Conservation (phyloP, 805 yeast genomes). For the Schwanniomyces yamadae region DNA sequence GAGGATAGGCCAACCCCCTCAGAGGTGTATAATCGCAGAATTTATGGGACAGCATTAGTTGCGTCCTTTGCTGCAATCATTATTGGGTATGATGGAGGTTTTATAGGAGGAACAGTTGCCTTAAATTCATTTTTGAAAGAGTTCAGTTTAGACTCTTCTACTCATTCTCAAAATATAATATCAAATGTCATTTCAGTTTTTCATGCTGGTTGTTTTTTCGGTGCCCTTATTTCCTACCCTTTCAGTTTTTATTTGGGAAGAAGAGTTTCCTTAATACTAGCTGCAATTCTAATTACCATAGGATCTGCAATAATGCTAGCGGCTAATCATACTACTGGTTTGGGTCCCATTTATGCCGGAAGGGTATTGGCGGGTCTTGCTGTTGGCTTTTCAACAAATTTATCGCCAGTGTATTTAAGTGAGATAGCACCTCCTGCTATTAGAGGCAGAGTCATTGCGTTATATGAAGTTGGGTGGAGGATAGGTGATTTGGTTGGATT, state of each 20-base stretch:
- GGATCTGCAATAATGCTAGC: slow-evolving; percentile 41
- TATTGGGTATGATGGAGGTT: slow-evolving; percentile 42
- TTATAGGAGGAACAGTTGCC: slow-evolving; percentile 41
- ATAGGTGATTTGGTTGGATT: slow-evolving; percentile 40
- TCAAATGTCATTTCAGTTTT: slow-evolving; percentile 39
- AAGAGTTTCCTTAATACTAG: slow-evolving; percentile 27
- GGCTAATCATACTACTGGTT: slow-evolving; percentile 22
- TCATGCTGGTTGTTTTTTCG: slow-evolving; percentile 42
- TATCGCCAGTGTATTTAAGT: slow-evolving; percentile 35
- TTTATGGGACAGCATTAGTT: slow-evolving; percentile 34
- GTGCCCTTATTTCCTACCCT: slow-evolving; percentile 38
- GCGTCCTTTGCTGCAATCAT: slow-evolving; percentile 41
- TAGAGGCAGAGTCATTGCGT: slow-evolving; percentile 30
- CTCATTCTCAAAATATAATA: slow-evolving; percentile 20
- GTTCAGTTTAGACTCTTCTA: slow-evolving; percentile 26
- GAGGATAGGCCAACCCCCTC: slow-evolving; percentile 42
- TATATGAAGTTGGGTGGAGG: slow-evolving; percentile 40
- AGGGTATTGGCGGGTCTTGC: slow-evolving; percentile 37
- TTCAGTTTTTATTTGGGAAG: slow-evolving; percentile 35
- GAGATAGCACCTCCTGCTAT: slow-evolving; percentile 38
- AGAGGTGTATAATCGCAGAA: slow-evolving; percentile 34
- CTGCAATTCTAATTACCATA: slow-evolving; percentile 30
- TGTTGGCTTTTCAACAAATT: slow-evolving; percentile 35
- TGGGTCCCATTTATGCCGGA: slow-evolving; percentile 39
- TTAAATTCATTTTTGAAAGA: slow-evolving; percentile 30